These are phyloP conservation scores for Dothiorella sarmentorum DNA, from an alignment of 2,329 filamentous ascomycete genomes.

Conservation along the genomic window DNA sequence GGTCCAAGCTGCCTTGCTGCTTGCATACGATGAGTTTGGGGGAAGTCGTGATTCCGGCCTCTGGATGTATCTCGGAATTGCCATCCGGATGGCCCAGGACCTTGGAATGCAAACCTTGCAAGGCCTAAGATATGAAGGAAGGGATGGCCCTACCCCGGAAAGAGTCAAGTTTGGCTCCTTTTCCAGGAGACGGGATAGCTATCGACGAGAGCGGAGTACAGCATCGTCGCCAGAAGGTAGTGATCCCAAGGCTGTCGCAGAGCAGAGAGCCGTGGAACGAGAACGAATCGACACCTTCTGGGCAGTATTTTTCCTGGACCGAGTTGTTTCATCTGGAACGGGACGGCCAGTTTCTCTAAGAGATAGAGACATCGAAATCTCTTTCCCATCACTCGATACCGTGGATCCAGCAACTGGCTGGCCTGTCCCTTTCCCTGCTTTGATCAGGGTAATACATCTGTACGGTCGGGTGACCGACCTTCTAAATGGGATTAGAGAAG, in stretches of 20 bases:
- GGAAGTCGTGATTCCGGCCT: slow-evolving; percentile 83
- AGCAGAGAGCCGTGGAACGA: slow-evolving; percentile 67
- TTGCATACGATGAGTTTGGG: slow-evolving; percentile 87
- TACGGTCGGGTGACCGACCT: slow-evolving; percentile 83
- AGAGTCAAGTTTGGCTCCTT: slow-evolving; percentile 46
- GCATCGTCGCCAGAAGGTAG: slow-evolving; percentile 28
- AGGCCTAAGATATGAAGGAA: slow-evolving; percentile 61
- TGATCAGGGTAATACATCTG: slow-evolving; percentile 80
- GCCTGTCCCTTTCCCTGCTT: slow-evolving; percentile 74
- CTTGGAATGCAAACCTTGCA: slow-evolving; percentile 78
- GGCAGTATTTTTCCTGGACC: slow-evolving; percentile 83
- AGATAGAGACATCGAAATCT: slow-evolving; percentile 80
- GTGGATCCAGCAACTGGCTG: slow-evolving; percentile 57
- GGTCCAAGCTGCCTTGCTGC: slow-evolving; percentile 76
- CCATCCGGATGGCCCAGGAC: slow-evolving; percentile 78
- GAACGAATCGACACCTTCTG: slow-evolving; percentile 86
- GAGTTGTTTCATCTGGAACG: slow-evolving; percentile 83
- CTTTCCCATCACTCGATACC: slow-evolving; percentile 59
- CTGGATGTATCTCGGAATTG: slow-evolving; percentile 90
- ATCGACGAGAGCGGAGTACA: slow-evolving; percentile 48
- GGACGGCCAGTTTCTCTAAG: slow-evolving; percentile 79
- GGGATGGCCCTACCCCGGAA: slow-evolving; percentile 54
- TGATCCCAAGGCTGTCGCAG: slow-evolving; percentile 44
- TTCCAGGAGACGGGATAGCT: slow-evolving; percentile 37
- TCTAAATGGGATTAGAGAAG: slow-evolving; percentile 73